These are phyloP conservation scores for Boletellus dicymbophilus DNA, from an alignment of 1,284 basidiomycete genomes.

Conservation along the genomic window DNA sequence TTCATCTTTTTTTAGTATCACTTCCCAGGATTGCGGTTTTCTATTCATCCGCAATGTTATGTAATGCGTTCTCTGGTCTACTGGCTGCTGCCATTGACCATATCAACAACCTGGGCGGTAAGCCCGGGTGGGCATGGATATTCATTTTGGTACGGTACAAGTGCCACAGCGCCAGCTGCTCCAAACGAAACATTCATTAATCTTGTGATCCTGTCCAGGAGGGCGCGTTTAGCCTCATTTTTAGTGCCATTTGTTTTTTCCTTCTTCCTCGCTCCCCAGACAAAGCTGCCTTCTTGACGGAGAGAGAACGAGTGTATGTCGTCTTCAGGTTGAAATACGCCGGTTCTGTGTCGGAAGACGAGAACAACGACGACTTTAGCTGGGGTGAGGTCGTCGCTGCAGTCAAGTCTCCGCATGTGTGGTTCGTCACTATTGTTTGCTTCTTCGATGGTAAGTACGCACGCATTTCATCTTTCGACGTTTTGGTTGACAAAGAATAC, in stretches of 20 bases:
- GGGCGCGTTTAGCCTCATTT: neutral
- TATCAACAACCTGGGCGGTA: constrained; percentile 49
- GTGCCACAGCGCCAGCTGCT: no score
- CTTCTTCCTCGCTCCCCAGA: neutral
- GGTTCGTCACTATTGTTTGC: neutral
- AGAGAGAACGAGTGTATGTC: neutral
- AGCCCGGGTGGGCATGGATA: constrained; percentile 65
- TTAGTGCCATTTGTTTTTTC: neutral
- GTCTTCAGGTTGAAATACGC: neutral
- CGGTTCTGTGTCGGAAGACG: constrained; percentile 1
- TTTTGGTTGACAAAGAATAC: neutral
- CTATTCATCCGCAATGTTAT: constrained; percentile 55
- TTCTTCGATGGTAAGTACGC: neutral
- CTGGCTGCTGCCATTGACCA: constrained; percentile 59
- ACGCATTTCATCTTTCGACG: neutral
- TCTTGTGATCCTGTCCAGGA: neutral
- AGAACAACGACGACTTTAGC: neutral
- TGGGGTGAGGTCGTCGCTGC: neutral
- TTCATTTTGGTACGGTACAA: constrained; percentile 50
- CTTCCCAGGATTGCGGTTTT: constrained; percentile 47
- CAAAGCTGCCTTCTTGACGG: neutral
- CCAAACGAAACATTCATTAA: neutral
- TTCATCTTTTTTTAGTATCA: no score
- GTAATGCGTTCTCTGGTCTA: constrained; percentile 65
- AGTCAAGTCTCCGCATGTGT: neutral